Evolutionary conservation across 345 rosid genomes (phyloP), one percentile per base, ranked within the genome.

Genomic region (Hypericum androsaemum): DNA sequence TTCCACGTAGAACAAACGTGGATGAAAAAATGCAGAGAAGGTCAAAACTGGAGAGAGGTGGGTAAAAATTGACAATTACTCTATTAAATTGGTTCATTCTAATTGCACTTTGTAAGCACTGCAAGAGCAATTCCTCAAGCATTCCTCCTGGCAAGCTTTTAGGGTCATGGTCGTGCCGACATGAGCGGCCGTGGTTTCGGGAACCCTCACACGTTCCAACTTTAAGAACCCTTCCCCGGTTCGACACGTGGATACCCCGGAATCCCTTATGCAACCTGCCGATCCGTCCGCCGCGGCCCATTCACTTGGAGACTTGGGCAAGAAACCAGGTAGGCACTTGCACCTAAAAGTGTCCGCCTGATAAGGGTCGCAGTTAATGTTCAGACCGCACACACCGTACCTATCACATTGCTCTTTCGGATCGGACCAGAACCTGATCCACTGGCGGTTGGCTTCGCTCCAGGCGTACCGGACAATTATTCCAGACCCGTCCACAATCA

Each of bases 401-500:
- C 32, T 12, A 40, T 58, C 62, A 58, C 62, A 49, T 5, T 1
- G 5, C 5, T 60, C 48, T 14, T 7, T 42, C 0, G 37, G n/a
- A n/a, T 7, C 15, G 2, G 53, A 13, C 41, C 43, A 39, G 15
- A 0, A 22, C 32, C 4, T 22, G 32, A 22, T 22, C 32, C 32
- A 22, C 4, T 22, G 32, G 32, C 4, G 50, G 0, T 68, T 71
- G 8, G 7, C 44, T 9, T 15, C 66, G 6, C 62, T 77, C 90
- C 94, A 86, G 3, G 78, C 73, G 36, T 64, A 66, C 41, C 87
- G 59, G 35, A 71, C 73, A 12, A 61, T 37, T 0, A 6, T 0
- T 7, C 96, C 97, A 0, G 80, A 58, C 63, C 76, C 90, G 11
- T 79, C 74, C 16, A 81, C 22, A 6, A 60, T 45, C 86, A 78